A percentile compares a stretch with the other conserved stretches of the same genome.
These are phyloP conservation scores for Kitagawia praeruptora DNA, from an alignment of 129 eudicot species.

Conservation along the genomic window DNA sequence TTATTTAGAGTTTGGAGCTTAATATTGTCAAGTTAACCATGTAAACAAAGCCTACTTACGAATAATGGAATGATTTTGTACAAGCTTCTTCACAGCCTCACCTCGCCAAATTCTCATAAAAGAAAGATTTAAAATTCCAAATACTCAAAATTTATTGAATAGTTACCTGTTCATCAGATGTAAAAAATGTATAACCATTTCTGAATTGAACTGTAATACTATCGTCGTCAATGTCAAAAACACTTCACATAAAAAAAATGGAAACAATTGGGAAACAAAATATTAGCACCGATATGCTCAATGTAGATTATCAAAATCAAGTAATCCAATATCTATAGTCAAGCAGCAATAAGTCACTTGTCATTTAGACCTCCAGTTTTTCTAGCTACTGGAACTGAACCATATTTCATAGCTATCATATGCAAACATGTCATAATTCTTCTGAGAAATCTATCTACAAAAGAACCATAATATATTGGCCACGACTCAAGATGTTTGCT, in stretches of 20 bases:
- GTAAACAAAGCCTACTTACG: neutral
- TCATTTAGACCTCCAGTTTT: slow-evolving; percentile 97
- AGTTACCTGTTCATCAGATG: slow-evolving; percentile 83
- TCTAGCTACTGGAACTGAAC: slow-evolving; percentile 81
- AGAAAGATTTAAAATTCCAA: no score
- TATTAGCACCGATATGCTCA: neutral
- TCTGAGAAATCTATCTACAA: no score
- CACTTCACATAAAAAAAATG: slow-evolving; percentile 43
- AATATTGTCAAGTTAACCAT: neutral
- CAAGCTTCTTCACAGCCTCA: neutral
- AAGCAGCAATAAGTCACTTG: slow-evolving; percentile 35
- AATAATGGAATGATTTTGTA: neutral
- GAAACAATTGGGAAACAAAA: neutral
- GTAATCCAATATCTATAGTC: neutral
- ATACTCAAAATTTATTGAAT: neutral
- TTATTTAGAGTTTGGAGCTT: neutral
- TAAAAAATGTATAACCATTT: slow-evolving; percentile 80
- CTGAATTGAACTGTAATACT: slow-evolving; percentile 60
- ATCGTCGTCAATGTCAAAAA: slow-evolving; percentile 85
- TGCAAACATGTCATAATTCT: slow-evolving; percentile 24
- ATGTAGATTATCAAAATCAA: neutral
- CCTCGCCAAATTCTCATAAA: neutral
- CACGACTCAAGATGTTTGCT: neutral
- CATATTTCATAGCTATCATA: slow-evolving; percentile 99
- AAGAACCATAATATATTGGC: neutral